These are phyloP conservation scores for Cladosporium sp. DNA, from an alignment of 2,329 filamentous ascomycete genomes.

Conservation along the genomic window DNA sequence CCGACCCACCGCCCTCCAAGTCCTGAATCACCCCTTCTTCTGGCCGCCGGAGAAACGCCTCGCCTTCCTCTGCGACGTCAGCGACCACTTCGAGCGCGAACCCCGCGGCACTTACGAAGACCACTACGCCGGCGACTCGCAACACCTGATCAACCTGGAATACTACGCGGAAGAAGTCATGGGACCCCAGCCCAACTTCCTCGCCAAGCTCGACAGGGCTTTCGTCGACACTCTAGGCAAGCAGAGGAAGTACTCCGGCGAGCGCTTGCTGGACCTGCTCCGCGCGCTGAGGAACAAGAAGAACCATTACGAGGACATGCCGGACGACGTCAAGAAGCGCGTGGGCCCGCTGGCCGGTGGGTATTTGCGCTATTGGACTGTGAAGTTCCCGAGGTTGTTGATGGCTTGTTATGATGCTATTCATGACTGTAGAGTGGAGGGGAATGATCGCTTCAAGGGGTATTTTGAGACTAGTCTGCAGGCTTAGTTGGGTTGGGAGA, in stretches of 20 bases:
- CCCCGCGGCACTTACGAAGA: conserved; percentile 56
- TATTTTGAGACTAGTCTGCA: conserved; percentile 52
- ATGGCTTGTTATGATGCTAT: conserved; percentile 76
- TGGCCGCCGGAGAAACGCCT: conserved; percentile 88
- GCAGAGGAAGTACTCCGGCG: conserved; percentile 90
- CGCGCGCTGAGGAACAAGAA: conserved; percentile 91
- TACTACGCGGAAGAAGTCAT: conserved; percentile 43
- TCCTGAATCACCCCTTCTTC: conserved; percentile 95
- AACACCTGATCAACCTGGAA: conserved; percentile 58
- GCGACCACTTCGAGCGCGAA: conserved; percentile 94
- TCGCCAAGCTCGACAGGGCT: conserved; percentile 67
- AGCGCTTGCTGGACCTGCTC: conserved; percentile 77
- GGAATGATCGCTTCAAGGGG: conserved; percentile 63
- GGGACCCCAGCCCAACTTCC: conserved; percentile 64
- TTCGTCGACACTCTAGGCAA: conserved; percentile 90
- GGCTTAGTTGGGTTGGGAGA: not conserved
- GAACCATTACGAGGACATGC: conserved; percentile 97
- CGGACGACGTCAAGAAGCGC: conserved; percentile 66
- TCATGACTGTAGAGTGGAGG: conserved; percentile 60
- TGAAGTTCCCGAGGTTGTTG: conserved; percentile 71
- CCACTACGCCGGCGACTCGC: conserved; percentile 43
- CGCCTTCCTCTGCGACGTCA: conserved; percentile 91
- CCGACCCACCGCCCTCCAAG: conserved; percentile 68
- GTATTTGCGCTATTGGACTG: conserved; percentile 80
- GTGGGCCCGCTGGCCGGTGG: conserved; percentile 69